Base-by-base conservation (phyloP, 2,329 filamentous ascomycete species). In the Dryadomyces quercivorus region DNA sequence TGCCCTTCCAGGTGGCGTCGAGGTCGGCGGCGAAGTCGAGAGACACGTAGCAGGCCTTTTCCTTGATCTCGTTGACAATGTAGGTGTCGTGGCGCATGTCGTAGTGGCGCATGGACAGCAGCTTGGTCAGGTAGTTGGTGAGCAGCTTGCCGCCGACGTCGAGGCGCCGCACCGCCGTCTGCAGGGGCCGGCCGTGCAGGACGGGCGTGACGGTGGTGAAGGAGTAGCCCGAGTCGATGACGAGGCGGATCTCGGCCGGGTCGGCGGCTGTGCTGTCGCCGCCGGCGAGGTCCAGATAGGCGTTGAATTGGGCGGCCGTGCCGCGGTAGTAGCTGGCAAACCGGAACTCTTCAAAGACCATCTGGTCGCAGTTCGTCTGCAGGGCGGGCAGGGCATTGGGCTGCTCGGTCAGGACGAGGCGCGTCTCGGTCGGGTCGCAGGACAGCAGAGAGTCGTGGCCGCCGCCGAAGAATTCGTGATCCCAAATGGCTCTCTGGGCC, bases 331-430 rank as follows among this genome's bases (percentile, higher is more conserved):
- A 95, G 60, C 86, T 85, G 12, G 85, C 80, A 69, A 98, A 98
- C 2, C 88, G 88, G 72, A 93, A 98, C 66, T 97, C 91, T 66
- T 98, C 93, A 73, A 98, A 97, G 1, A 97, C 81, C 65, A 98
- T 89, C 72, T 98, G 92, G 64, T 98, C 93, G 62, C 88, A 90
- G 66, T 96, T 93, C 43, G 84, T 81, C 69, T 96, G 90, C 59
- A 98, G 71, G 13, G 83, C 82, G 0, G 85, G 83, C 55, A 95
- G 76, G 4, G 85, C 83, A 69, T 94, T 95, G 4, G 90, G 85
- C 48, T 89, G 86, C 68, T 98, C 93, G 1, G 87, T 83, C 51
- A 97, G 76, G 4, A 98, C 71, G 55, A 98, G 71, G 50, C 89
- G 85, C n/a, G 89, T 93, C 54, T 92, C 84, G 53, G 77, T 73